Base-by-base conservation (phyloP, 176 grass and related monocot genomes). In the Phoenix roebelenii region DNA sequence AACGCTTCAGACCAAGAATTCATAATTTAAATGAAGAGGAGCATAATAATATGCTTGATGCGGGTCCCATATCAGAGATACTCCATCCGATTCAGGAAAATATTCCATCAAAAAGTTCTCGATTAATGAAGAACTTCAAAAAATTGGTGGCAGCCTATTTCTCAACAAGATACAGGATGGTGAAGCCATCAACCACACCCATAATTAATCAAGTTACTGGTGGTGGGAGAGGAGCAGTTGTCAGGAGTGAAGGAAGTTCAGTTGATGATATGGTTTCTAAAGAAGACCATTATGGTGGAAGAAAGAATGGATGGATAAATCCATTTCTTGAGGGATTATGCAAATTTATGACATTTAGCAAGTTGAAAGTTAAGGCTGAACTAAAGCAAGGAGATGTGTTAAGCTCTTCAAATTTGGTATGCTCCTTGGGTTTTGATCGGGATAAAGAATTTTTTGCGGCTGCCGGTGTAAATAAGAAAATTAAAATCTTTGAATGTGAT, bases 401-500 rank as follows among this genome's bases (percentile, higher is more conserved):
- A 65, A 98, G 85, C 73, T 89, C 94, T 51, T 92, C 84, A 59
- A 98, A 85, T 77, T 89, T 98, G 73, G 94, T 98, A 57, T 92
- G 94, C 78, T 98, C 94, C 18, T 65, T 92, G 67, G 94, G 85
- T 51, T 98, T 98, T 63, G 88, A 98, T 55, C 81, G 94, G 22
- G 94, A 92, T 81, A 93, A 82, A 51, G 94, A 92, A 67, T 81
- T 85, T 70, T 98, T 98, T 57, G 94, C 94, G 67, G 88, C 88
- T 71, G 94, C 94, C 51, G 94, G 94, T 71, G 84, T 98, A 82
- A 98, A 92, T 78, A 98, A 83, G 84, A 98, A 98, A 73, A 92
- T 98, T 74, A 90, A 98, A 85, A 83, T 98, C 50, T 98, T 98
- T 63, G 94, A 98, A 60, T 98, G 80, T 69, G 73, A 90, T 76